phyloP scores from a whole-genome alignment of 2,329 filamentous ascomycete species.

The Ophiostoma angusticollis region DNA sequence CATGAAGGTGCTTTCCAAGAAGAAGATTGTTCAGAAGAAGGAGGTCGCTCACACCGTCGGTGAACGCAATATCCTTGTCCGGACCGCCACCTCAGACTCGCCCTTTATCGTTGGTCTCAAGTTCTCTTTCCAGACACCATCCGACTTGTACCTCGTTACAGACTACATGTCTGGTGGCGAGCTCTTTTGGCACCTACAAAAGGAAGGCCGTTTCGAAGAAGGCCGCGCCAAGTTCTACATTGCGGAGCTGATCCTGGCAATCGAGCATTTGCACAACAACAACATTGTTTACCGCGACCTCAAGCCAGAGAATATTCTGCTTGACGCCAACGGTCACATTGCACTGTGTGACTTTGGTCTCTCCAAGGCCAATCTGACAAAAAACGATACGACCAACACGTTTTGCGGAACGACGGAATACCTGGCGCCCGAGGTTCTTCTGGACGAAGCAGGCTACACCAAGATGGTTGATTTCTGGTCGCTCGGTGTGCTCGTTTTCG shows the following conservation, averaged over 20 bases:
- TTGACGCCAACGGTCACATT: conserved; percentile 96
- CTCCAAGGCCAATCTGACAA: conserved; percentile 92
- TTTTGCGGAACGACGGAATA: conserved; percentile 99
- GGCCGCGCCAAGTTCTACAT: conserved; percentile 97
- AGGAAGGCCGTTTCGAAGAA: conserved; percentile 91
- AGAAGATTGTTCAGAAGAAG: conserved; percentile 99
- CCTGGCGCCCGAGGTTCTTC: conserved; percentile 81
- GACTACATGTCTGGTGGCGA: conserved; percentile 99
- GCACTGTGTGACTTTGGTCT: conserved; percentile 94
- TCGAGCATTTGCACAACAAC: conserved; percentile 90
- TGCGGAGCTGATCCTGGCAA: conserved; percentile 86
- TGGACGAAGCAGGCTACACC: conserved; percentile 95
- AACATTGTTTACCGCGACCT: conserved; percentile 96
- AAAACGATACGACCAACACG: conserved; percentile 96
- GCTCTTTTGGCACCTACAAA: conserved; percentile 96
- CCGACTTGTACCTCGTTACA: conserved; percentile 93
- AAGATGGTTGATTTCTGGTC: conserved; percentile 99
- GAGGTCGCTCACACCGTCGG: conserved; percentile 95
- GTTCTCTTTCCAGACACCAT: conserved; percentile 96
- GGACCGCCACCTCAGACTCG: conserved; percentile 89
- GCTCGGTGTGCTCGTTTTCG: conserved; percentile 89
- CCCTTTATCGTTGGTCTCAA: conserved; percentile 97
- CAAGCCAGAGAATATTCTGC: conserved; percentile 93
- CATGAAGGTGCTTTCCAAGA: conserved; percentile 99
- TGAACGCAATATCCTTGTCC: conserved; percentile 91